Base-by-base conservation (phyloP, 441 rosid species). In the Caryocar brasiliense region DNA sequence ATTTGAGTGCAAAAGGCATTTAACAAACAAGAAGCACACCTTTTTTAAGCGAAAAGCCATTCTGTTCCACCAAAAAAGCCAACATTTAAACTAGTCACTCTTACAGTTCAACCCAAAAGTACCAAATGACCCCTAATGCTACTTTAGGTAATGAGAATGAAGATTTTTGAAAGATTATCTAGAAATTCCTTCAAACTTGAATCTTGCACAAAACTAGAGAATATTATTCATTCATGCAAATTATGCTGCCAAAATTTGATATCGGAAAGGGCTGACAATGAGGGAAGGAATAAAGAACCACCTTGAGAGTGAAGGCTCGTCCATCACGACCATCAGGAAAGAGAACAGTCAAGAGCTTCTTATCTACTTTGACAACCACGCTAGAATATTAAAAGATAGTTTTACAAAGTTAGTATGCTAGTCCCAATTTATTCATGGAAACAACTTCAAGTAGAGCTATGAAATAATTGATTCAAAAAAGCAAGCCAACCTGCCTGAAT, bases 401-500 rank as follows among this genome's bases (percentile, higher is more conserved):
- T 51, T 21, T 20, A 24, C 18, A 30, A 53, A 34, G 65, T 82
- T 57, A 76, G 65, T 39, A 49, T 64, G 21, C 39, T 40, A 23
- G 66, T 54, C 47, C 40, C 34, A 60, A 58, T 54, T 70, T 6
- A 32, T 28, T 40, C 30, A 24, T 32, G n/a, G 27, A 28, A 56
- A 59, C 28, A 64, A 39, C 54, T 6, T 47, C 18, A 53, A 37
- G 52, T 51, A 59, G 47, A 47, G 29, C 39, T 8, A 38, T 20
- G 34, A 10, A 37, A 32, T 40, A 28, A 24, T 26, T 57, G 64
- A 56, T 56, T 45, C 23, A 51, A 59, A 65, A 71, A 65, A 66
- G 72, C 64, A 74, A 75, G 86, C 99, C 80, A 74, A 93, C 99
- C 99, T 93, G 96, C 99, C 99, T 89, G 97, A 93, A 81, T 80